These are phyloP conservation scores for Zanthoxylum bungeanum DNA, from an alignment of 345 rosid species.

Conservation along the genomic window DNA sequence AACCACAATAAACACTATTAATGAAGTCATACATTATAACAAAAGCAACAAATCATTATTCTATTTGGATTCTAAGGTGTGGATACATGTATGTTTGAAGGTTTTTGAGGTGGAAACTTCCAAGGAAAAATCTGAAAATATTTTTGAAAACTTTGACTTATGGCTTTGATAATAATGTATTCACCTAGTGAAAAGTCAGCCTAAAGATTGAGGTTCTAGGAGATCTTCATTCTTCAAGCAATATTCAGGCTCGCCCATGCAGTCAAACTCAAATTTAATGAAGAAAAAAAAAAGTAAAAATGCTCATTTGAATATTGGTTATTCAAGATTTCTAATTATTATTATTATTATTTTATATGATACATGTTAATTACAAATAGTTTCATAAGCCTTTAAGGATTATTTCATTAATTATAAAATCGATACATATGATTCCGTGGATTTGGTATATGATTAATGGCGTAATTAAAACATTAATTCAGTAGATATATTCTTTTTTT, in stretches of 20 bases:
- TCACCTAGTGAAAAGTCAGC: neutral
- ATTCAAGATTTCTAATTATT: too few species aligned
- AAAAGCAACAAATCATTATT: neutral
- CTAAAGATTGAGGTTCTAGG: neutral
- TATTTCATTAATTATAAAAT: too few species aligned
- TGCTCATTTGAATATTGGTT: neutral
- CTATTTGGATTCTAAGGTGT: neutral
- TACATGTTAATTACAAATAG: too few species aligned
- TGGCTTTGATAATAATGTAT: neutral
- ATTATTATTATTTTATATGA: too few species aligned
- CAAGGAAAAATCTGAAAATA: neutral
- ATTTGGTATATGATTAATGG: too few species aligned
- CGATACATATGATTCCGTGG: too few species aligned
- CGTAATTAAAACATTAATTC: too few species aligned
- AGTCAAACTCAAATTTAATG: neutral
- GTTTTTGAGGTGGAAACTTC: neutral
- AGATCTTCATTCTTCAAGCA: neutral
- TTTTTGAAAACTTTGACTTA: neutral
- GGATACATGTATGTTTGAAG: neutral
- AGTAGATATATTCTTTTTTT: too few species aligned
- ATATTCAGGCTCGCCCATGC: too few species aligned
- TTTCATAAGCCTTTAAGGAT: too few species aligned
- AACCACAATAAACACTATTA: too few species aligned
- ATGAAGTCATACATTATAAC: too few species aligned
- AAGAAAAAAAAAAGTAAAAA: neutral